phyloP scores from a whole-genome alignment of 768 basidiomycete genomes.

The Lactarius hatsudake region DNA sequence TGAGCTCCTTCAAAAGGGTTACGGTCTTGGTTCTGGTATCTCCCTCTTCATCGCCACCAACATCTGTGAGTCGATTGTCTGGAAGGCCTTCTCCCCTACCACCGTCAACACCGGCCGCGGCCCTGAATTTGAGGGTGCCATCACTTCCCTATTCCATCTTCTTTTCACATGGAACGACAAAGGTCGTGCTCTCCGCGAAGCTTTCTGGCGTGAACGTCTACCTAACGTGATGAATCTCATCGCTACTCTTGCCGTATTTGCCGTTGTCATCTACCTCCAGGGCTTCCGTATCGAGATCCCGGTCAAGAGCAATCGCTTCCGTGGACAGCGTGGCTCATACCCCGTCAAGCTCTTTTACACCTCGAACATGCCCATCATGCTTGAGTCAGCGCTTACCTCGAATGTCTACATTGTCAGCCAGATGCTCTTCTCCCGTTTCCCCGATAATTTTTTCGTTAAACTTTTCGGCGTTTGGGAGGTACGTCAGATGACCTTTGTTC shows the following conservation, averaged over 20 bases:
- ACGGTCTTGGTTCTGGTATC: constrained; percentile 97
- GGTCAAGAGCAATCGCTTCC: constrained; percentile 93
- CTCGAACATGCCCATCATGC: constrained; percentile 99
- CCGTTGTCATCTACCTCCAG: constrained; percentile 95
- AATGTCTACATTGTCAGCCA: constrained; percentile 96
- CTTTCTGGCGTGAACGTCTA: constrained; percentile 95
- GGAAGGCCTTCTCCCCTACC: constrained; percentile 99
- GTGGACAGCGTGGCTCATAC: constrained; percentile 94
- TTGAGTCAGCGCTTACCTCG: constrained; percentile 87
- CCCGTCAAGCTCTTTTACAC: constrained; percentile 99
- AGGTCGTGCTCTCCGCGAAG: constrained; percentile 92
- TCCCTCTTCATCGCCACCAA: constrained; percentile 99
- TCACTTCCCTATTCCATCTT: constrained; percentile 95
- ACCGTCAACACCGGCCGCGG: constrained; percentile 98
- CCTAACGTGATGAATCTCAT: constrained; percentile 98
- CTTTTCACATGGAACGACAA: constrained; percentile 99
- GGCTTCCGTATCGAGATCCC: constrained; percentile 99
- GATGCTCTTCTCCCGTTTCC: constrained; percentile 93
- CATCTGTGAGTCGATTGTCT: constrained; percentile 98
- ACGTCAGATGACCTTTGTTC: constrained; percentile 28
- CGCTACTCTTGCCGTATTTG: constrained; percentile 89
- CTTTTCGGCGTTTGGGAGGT: constrained; percentile 99
- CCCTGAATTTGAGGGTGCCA: constrained; percentile 95
- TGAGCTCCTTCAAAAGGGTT: constrained; percentile 98
- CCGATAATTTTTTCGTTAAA: constrained; percentile 82